phyloP scores from a whole-genome alignment of 148 eudicot genomes.

The Camellia lanceoleosa region DNA sequence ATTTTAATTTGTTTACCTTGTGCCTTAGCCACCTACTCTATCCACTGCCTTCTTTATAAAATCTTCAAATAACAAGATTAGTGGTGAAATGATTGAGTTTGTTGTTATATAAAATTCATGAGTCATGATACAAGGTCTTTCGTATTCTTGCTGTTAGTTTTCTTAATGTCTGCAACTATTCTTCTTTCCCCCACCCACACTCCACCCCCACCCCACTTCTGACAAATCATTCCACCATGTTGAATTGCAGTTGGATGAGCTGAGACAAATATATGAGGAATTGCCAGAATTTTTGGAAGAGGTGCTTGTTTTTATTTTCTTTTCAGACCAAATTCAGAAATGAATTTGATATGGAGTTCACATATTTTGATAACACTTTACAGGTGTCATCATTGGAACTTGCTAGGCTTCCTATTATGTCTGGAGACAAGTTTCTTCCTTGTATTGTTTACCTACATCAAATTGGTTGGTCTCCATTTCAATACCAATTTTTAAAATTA shows the following conservation, averaged over 20 bases:
- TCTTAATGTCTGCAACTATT: neutral
- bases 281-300: conserved; percentile 91
- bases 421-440: conserved; percentile 50
- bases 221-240: conserved; percentile 12
- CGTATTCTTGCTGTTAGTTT: conserved; percentile 4
- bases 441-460: conserved; percentile 76
- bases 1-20: neutral
- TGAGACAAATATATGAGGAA: conserved; percentile 94
- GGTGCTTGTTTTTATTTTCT: conserved; percentile 35
- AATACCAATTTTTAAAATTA: neutral
- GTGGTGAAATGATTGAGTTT: neutral
- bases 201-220: neutral
- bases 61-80: neutral
- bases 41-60: neutral
- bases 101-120: neutral
- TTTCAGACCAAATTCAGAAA: conserved; percentile 10
- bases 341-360: neutral
- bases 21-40: neutral
- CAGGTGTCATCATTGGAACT: conserved; percentile 89
- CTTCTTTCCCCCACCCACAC: neutral
- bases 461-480: conserved; percentile 57
- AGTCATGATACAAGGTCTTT: neutral
- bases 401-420: conserved; percentile 69
- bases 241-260: conserved; percentile 74
- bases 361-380: conserved; percentile 16